These are phyloP conservation scores for Exserohilum turcica DNA, from an alignment of 2,329 filamentous ascomycete species.

Conservation along the genomic window DNA sequence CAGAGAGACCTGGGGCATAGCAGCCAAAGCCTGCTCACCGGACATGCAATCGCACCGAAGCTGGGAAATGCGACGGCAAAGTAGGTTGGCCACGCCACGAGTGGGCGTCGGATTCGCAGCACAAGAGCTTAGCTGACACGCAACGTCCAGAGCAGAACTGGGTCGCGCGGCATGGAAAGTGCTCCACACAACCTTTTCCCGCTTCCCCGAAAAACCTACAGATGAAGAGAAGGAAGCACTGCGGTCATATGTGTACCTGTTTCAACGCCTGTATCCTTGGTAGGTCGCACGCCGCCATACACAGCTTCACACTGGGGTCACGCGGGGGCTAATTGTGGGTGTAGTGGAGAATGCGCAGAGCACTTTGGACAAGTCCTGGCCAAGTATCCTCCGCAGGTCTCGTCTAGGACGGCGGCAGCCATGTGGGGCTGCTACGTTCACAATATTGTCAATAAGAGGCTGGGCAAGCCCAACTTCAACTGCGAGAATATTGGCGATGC, in stretches of 20 bases:
- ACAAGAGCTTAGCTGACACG: constrained; percentile 26
- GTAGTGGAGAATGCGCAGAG: constrained; percentile 66
- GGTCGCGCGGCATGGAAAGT: constrained; percentile 70
- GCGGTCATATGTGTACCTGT: constrained; percentile 66
- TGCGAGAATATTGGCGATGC: constrained; percentile 69
- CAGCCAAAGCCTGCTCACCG: constrained; percentile 56
- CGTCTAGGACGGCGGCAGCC: constrained; percentile 64
- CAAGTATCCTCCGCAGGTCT: constrained; percentile 68
- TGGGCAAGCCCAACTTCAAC: constrained; percentile 66
- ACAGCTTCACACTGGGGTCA: constrained; percentile 23
- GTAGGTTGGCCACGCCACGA: constrained; percentile 33
- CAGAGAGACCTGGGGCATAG: constrained; percentile 23
- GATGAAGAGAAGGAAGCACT: constrained; percentile 65
- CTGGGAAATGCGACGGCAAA: constrained; percentile 82
- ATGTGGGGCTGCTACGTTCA: constrained; percentile 71
- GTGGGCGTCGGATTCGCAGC: constrained; percentile 6
- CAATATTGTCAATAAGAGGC: constrained; percentile 67
- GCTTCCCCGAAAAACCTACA: constrained; percentile 67
- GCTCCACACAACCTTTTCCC: constrained; percentile 69
- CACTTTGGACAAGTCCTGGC: constrained; percentile 66
- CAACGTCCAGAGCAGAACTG: constrained; percentile 60
- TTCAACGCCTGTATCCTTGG: constrained; percentile 69
- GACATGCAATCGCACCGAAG: constrained; percentile 77
- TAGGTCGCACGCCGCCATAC: constrained; percentile 41
- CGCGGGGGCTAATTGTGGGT: constrained; percentile 31